phyloP scores from a whole-genome alignment of 2,329 filamentous ascomycete species.

The Dendrostoma leiphaemia region DNA sequence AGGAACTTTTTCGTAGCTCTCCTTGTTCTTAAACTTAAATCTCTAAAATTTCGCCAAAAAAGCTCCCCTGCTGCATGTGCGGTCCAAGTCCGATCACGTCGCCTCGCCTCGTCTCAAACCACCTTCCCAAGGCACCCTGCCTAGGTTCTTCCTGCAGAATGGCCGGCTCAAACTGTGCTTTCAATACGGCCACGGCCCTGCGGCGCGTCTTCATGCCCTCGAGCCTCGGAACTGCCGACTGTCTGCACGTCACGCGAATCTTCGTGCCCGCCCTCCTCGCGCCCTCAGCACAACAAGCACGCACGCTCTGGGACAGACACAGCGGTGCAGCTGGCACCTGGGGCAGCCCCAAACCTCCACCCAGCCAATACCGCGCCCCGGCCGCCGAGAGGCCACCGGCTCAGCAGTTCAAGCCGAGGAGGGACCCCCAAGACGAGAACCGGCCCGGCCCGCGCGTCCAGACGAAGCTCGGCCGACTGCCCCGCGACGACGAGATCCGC shows the following conservation, averaged over 20 bases:
- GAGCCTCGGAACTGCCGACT: constrained; percentile 22
- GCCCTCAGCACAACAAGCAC: constrained; percentile 1
- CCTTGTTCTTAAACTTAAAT: constrained; percentile 6
- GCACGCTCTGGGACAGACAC: not conserved
- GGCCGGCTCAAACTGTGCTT: constrained; percentile 37
- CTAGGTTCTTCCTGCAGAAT: constrained; percentile 27
- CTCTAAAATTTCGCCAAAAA: constrained; percentile 1
- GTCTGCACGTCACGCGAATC: constrained; percentile 15
- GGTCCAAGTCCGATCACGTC: not conserved
- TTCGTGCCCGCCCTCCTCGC: constrained; percentile 16
- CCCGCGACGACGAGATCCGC: constrained; percentile 44
- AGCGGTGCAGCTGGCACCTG: not conserved
- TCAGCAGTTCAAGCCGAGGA: not conserved
- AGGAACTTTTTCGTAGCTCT: constrained; percentile 8
- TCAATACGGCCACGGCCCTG: constrained; percentile 44
- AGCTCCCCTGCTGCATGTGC: no score
- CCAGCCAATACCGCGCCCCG: not conserved
- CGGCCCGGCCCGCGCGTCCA: constrained; percentile 27
- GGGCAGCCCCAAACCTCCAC: not conserved
- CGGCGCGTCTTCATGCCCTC: constrained; percentile 44
- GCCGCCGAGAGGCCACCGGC: not conserved
- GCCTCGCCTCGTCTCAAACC: not conserved
- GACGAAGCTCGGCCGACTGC: constrained; percentile 28
- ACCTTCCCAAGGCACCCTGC: no score
- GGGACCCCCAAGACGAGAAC: not conserved